Conservation (phyloP, 2,329 filamentous ascomycete genomes). For the Cladophialophora chaetospira region DNA sequence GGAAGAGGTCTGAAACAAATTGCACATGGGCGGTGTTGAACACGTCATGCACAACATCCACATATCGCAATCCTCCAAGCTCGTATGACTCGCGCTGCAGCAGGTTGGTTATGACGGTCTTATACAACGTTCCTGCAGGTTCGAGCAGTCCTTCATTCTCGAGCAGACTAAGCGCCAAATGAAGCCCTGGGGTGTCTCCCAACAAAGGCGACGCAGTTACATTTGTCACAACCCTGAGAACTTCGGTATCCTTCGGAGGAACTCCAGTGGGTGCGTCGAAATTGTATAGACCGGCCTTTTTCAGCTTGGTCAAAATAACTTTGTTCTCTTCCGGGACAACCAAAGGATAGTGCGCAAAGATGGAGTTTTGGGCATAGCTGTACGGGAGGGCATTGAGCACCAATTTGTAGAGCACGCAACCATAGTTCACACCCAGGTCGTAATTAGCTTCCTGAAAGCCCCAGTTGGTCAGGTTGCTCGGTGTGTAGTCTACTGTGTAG, state of each 20-base stretch:
- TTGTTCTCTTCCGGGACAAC: constrained; percentile 52
- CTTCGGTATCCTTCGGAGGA: constrained; percentile 42
- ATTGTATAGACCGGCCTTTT: constrained; percentile 45
- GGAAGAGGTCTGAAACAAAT: constrained; percentile 58
- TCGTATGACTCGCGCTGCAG: constrained; percentile 49
- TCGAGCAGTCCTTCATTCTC: constrained; percentile 43
- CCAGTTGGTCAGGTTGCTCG: constrained; percentile 48
- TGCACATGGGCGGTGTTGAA: constrained; percentile 57
- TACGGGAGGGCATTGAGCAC: constrained; percentile 53
- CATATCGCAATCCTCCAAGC: constrained; percentile 48
- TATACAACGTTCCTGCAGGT: constrained; percentile 50
- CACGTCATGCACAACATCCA: constrained; percentile 54
- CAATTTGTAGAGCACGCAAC: constrained; percentile 55
- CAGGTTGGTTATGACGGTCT: constrained; percentile 48
- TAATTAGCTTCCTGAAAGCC: constrained; percentile 46
- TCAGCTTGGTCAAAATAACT: constrained; percentile 44
- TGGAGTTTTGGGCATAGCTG: constrained; percentile 49
- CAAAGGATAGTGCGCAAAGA: constrained; percentile 54
- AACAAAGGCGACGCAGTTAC: neutral
- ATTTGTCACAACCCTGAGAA: constrained; percentile 42
- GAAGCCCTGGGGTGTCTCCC: neutral
- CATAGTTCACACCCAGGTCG: constrained; percentile 48
- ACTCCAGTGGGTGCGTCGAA: constrained; percentile 38
- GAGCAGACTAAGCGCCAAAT: constrained; percentile 12
- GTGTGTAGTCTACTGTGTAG: constrained; percentile 48